phyloP scores from a whole-genome alignment of 179 eudicot genomes.

The Sideroxylon spinosum region DNA sequence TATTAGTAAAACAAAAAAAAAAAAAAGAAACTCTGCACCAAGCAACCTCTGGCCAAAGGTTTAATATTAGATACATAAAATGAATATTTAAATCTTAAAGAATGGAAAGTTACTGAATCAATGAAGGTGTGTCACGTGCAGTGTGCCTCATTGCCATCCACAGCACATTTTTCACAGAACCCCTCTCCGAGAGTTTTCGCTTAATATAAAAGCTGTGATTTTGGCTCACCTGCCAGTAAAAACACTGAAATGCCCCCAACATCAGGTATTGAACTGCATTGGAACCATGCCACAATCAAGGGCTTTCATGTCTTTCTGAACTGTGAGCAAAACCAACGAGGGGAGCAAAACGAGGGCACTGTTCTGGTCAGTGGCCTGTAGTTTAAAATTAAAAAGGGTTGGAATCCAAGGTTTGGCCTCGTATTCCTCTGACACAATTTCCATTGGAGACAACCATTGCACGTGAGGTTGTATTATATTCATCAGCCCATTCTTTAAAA shows the following conservation, averaged over 20 bases:
- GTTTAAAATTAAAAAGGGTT: conserved; percentile 4
- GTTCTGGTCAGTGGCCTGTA: no score
- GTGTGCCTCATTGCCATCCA: not conserved
- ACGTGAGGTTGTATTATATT: conserved; percentile 18
- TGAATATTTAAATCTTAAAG: no score
- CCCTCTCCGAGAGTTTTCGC: not conserved
- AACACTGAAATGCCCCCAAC: not conserved
- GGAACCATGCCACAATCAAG: not conserved
- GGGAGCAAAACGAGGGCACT: not conserved
- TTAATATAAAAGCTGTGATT: not conserved
- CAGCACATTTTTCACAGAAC: not conserved
- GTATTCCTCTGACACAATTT: conserved; percentile 22
- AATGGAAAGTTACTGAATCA: not conserved
- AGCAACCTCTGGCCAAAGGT: conserved; percentile 3
- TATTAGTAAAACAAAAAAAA: no score
- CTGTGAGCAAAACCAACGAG: not conserved
- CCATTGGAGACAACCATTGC: conserved; percentile 20
- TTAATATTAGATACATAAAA: not conserved
- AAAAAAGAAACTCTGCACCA: no score
- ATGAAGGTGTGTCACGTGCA: conserved; percentile 3
- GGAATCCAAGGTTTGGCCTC: conserved; percentile 17
- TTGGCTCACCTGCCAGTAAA: not conserved
- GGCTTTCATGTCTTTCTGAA: not conserved
- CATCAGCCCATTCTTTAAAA: no score
- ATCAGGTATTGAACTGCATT: not conserved